Evolutionary conservation across 140 eudicot species (phyloP).

Genomic region (Cichorium intybus): DNA sequence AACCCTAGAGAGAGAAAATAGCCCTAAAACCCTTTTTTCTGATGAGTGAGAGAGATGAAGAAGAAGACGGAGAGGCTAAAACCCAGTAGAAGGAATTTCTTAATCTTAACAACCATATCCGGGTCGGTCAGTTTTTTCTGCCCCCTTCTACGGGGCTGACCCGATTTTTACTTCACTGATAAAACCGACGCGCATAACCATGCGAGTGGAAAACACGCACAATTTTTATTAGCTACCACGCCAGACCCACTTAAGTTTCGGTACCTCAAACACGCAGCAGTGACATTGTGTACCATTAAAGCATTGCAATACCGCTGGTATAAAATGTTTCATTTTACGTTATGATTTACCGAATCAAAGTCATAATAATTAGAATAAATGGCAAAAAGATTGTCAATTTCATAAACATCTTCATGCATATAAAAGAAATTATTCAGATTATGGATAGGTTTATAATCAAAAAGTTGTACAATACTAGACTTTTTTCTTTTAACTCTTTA

Average conservation of each 20-base stretch:
- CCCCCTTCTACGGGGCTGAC: slow-evolving; percentile 35
- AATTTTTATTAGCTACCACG: background rate
- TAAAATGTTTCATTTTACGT: background rate
- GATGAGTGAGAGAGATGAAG: slow-evolving; percentile 11
- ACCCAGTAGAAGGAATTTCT: slow-evolving; percentile 21
- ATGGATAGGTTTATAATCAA: background rate
- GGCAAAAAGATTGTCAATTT: too few species aligned
- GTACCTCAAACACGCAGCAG: background rate
- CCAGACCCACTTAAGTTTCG: background rate
- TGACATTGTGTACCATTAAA: background rate
- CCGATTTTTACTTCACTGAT: slow-evolving; percentile 26
- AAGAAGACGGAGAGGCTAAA: slow-evolving; percentile 23
- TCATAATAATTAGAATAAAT: too few species aligned
- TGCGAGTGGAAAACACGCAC: background rate
- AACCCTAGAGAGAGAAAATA: slow-evolving; percentile 16
- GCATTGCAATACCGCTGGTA: background rate
- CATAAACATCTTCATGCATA: too few species aligned
- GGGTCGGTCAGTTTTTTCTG: slow-evolving; percentile 41
- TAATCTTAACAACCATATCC: slow-evolving; percentile 18
- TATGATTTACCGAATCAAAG: background rate
- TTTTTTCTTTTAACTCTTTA: background rate
- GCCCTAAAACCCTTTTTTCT: slow-evolving; percentile 40
- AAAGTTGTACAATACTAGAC: too few species aligned
- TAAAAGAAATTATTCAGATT: background rate
- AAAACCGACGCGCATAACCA: slow-evolving; percentile 4